Evolutionary conservation across 192 early-diverging fungal species (phyloP), one percentile per base, ranked within the genome.

Genomic region (Linnemannia exigua): DNA sequence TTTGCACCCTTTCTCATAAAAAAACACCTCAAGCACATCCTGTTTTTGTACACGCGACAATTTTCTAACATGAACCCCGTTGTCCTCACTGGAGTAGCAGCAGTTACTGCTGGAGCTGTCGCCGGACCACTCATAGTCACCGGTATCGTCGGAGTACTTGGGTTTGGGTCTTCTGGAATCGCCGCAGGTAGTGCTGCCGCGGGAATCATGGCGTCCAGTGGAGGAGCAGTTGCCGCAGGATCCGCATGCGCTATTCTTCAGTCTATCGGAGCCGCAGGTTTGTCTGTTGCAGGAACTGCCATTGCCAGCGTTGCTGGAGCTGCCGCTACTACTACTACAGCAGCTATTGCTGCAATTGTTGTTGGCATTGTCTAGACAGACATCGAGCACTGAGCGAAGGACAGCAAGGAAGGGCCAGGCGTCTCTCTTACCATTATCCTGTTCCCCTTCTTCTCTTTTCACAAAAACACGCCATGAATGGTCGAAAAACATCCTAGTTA

Each of bases 121-220:
- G 19, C 48, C 3, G 67, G 46, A 35, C 80, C 72, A 33, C 1
- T 17, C 12, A 72, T 67, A 1, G 8, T 81, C 28, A 25, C 33
- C 19, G 20, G 8, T 8, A 15, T 38, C 31, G 70, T 76, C 20
- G 19, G n/a, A 3, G 28, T 5, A 2, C 5, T 76, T n/a, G 84
- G 80, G 19, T 82, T 87, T 58, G 47, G 72, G 0, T 2, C 38
- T n/a, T 58, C 15, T 50, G 80, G 88, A 28, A 87, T 89, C 35
- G 68, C 35, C 1, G 52, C 75, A 3, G 80, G 88, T n/a, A 75
- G 61, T 17, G 48, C 41, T 12, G 84, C 76, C 3, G 79, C 84
- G 31, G 51, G n/a, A 20, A 22, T 78, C 37, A 89, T 87, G 84
- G 69, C 77, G 14, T 70, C 77, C 3, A 51, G 83, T 50, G 72